Evolutionary conservation across 495 filamentous ascomycete species (phyloP).

Genomic region (Annulohypoxylon nitens): DNA sequence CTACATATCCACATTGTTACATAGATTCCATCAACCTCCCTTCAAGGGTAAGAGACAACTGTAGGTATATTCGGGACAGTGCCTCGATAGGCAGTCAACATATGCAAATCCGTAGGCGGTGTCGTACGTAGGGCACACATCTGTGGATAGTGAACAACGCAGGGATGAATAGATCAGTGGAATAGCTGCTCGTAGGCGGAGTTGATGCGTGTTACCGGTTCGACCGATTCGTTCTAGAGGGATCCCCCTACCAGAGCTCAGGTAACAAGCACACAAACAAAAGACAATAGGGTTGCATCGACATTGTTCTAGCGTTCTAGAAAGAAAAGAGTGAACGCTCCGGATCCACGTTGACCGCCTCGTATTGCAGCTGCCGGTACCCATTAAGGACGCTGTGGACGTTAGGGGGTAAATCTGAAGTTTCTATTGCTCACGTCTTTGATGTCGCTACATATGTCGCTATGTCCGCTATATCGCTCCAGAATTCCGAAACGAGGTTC

Average conservation of each 20-base stretch:
- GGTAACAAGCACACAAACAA: constrained; percentile 33
- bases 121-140: not conserved
- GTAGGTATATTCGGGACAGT: constrained; percentile 25
- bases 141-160: not conserved
- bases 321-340: constrained; percentile 34
- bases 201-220: constrained; percentile 41
- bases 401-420: constrained; percentile 30
- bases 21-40: constrained; percentile 36
- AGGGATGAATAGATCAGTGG: constrained; percentile 19
- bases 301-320: constrained; percentile 48
- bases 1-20: constrained; percentile 15
- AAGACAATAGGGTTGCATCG: constrained; percentile 31
- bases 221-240: constrained; percentile 4
- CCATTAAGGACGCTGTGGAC: constrained; percentile 18
- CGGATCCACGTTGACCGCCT: constrained; percentile 42
- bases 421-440: constrained; percentile 3
- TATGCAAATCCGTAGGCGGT: constrained; percentile 28
- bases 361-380: constrained; percentile 47
- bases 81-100: constrained; percentile 46
- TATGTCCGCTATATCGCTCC: constrained; percentile 17
- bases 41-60: constrained; percentile 26
- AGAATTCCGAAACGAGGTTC: constrained; percentile 28
- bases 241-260: constrained; percentile 32
- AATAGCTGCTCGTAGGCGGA: constrained; percentile 3
- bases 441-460: not conserved